These are phyloP conservation scores for Barnettozyma pratensis DNA, from an alignment of 805 yeast species.

Conservation along the genomic window DNA sequence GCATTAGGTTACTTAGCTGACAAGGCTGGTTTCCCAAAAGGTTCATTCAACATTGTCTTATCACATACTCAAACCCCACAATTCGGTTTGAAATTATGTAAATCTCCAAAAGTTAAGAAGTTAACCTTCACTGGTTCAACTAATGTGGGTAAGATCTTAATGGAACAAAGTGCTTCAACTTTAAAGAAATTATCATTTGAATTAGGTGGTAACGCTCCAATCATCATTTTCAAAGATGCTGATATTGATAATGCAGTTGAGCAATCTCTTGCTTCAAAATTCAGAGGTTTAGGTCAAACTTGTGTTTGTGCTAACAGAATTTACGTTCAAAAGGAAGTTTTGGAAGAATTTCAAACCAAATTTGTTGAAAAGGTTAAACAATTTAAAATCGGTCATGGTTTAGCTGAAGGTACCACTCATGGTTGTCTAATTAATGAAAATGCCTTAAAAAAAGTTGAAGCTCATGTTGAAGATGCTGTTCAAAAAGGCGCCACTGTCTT, in stretches of 20 bases:
- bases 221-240: slow-evolving; percentile 57
- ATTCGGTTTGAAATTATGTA: slow-evolving; percentile 46
- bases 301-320: slow-evolving; percentile 61
- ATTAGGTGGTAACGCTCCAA: slow-evolving; percentile 66
- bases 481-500: slow-evolving; percentile 48
- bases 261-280: slow-evolving; percentile 48
- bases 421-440: slow-evolving; percentile 50
- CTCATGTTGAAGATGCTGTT: slow-evolving; percentile 49
- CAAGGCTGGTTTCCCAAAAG: slow-evolving; percentile 57
- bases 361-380: slow-evolving; percentile 40
- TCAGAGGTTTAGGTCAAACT: slow-evolving; percentile 60
- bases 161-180: slow-evolving; percentile 52
- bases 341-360: slow-evolving; percentile 42
- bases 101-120: slow-evolving; percentile 45
- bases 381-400: slow-evolving; percentile 54
- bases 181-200: slow-evolving; percentile 59
- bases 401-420: slow-evolving; percentile 46
- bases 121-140: slow-evolving; percentile 65
- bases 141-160: slow-evolving; percentile 52
- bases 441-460: slow-evolving; percentile 49
- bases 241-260: slow-evolving; percentile 51
- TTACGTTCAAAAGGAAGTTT: slow-evolving; percentile 47
- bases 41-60: slow-evolving; percentile 48
- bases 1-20: slow-evolving; percentile 51
- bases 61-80: slow-evolving; percentile 47